These are phyloP conservation scores for Poteriospumella lacustris DNA, from an alignment of 108 stramenopile genomes.

Conservation along the genomic window DNA sequence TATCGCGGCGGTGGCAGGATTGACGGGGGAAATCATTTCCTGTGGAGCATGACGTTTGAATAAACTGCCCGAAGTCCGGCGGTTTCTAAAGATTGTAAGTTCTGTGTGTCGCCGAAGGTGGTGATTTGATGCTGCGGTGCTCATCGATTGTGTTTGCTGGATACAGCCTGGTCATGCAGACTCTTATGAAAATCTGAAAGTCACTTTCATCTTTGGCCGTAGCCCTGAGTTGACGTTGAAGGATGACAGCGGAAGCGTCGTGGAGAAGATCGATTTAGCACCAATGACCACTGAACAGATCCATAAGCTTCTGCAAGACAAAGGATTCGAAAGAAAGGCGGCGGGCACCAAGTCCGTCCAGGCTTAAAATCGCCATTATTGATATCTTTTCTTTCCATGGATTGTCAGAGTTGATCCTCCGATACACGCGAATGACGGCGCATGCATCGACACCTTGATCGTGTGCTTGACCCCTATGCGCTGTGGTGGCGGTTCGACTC, in stretches of 20 bases:
- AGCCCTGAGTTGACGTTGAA: background rate
- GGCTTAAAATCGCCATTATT: no score
- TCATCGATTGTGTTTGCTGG: no score
- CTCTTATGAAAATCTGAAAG: background rate
- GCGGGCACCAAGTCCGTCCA: no score
- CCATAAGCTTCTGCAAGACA: background rate
- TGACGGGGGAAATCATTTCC: background rate
- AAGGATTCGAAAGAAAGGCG: background rate
- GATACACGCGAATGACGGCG: no score
- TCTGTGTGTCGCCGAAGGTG: no score
- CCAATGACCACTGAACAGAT: background rate
- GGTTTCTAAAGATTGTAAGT: constrained; percentile 24
- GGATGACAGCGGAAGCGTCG: background rate
- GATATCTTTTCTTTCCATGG: no score
- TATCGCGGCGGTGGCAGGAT: no score
- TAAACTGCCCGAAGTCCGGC: background rate
- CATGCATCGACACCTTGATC: no score
- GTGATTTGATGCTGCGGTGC: no score
- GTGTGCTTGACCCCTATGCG: no score
- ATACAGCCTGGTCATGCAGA: background rate
- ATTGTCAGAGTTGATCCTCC: no score
- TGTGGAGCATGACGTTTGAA: constrained; percentile 6
- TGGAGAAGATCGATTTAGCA: background rate
- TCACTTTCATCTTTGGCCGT: background rate
- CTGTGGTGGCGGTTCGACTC: no score